These are phyloP conservation scores for Heliamphora pulchella DNA, from an alignment of 179 eudicot genomes.

Conservation along the genomic window DNA sequence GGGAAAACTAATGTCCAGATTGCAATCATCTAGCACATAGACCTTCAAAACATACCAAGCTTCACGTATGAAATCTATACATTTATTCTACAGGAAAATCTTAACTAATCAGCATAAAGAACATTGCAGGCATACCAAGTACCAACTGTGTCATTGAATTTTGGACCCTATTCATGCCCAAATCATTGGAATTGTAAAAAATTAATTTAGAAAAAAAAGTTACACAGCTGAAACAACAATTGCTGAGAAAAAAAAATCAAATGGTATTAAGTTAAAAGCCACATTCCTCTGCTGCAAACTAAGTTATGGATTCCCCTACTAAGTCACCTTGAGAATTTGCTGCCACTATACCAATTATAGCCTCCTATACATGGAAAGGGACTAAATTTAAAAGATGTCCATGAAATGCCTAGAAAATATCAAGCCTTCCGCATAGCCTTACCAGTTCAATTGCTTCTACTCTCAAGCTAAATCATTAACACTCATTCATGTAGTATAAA, in stretches of 20 bases:
- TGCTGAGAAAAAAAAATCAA: conserved; percentile 4
- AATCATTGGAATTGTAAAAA: neutral
- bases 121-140: neutral
- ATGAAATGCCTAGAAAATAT: neutral
- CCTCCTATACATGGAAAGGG: no score
- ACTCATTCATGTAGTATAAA: neutral
- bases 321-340: neutral
- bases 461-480: neutral
- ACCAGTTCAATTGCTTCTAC: neutral
- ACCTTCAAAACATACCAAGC: neutral
- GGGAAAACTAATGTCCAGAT: neutral
- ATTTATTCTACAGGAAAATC: neutral
- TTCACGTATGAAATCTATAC: neutral
- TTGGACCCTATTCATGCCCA: neutral
- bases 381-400: neutral
- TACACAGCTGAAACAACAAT: neutral
- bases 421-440: neutral
- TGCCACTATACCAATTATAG: neutral
- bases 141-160: neutral
- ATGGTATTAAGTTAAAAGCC: neutral
- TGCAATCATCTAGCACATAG: neutral
- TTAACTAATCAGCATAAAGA: neutral
- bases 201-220: neutral
- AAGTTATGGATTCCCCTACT: neutral
- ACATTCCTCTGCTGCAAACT: neutral